Evolutionary conservation across 805 yeast species (phyloP).

Genomic region (Pichia exigua): DNA sequence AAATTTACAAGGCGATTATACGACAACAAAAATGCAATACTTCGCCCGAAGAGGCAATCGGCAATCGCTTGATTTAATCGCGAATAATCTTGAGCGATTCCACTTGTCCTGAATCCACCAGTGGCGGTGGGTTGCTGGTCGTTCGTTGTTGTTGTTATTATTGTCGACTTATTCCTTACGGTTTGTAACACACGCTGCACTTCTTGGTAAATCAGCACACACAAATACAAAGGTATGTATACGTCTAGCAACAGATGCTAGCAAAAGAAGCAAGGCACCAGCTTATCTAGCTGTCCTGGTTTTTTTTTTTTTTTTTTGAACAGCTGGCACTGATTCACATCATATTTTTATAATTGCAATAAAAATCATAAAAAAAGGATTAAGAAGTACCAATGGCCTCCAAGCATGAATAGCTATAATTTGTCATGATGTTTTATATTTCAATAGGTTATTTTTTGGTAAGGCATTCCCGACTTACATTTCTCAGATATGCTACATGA

Average conservation of each 20-base stretch:
- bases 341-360: background rate
- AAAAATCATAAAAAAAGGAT: background rate
- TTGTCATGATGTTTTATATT: too few species aligned
- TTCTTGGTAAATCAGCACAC: background rate
- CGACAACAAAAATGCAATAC: background rate
- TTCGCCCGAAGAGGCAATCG: background rate
- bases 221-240: background rate
- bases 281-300: background rate
- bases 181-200: background rate
- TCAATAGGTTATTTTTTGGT: too few species aligned
- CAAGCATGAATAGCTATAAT: background rate
- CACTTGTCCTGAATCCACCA: background rate
- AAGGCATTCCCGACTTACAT: too few species aligned
- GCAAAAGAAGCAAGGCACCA: background rate
- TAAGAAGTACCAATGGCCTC: background rate
- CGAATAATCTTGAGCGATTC: background rate
- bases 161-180: background rate
- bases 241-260: background rate
- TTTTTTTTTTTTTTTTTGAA: background rate
- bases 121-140: constrained; percentile 1
- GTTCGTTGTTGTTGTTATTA: background rate
- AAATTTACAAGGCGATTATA: background rate
- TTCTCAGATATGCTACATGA: too few species aligned
- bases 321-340: background rate
- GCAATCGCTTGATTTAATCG: background rate